Evolutionary conservation across 2,329 filamentous ascomycete species (phyloP).

Genomic region (Chaetomiaceae sp.): DNA sequence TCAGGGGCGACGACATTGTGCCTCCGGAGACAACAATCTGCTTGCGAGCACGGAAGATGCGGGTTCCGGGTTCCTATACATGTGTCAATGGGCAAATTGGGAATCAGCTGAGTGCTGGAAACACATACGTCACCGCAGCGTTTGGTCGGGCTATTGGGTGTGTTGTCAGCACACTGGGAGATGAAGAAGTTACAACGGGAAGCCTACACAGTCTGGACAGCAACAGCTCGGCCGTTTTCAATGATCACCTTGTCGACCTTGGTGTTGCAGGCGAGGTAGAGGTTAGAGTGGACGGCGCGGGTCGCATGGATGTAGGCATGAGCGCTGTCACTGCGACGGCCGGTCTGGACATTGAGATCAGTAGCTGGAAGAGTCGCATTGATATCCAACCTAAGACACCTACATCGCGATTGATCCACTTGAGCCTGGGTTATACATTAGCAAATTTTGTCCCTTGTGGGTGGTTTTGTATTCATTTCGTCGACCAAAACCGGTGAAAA

Average conservation of each 20-base stretch:
- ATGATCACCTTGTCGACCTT: constrained; percentile 75
- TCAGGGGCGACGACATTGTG: constrained; percentile 67
- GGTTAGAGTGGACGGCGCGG: constrained; percentile 62
- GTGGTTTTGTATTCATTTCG: no score
- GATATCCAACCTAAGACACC: constrained; percentile 26
- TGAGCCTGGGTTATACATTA: constrained; percentile 44
- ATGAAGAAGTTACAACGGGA: not conserved
- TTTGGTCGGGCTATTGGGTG: constrained; percentile 4
- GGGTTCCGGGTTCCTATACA: constrained; percentile 33
- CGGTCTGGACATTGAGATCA: constrained; percentile 43
- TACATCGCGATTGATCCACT: constrained; percentile 73
- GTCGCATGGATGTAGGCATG: constrained; percentile 77
- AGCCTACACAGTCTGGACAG: constrained; percentile 57
- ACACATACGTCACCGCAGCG: not conserved
- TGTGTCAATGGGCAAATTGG: not conserved
- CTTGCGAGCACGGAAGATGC: constrained; percentile 64
- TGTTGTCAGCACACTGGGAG: not conserved
- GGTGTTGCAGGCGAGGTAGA: constrained; percentile 70
- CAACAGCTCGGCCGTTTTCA: constrained; percentile 67
- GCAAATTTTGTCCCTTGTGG: not conserved
- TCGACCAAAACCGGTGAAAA: no score
- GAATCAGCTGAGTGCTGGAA: not conserved
- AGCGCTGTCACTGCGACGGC: constrained; percentile 70
- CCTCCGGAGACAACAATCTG: constrained; percentile 70
- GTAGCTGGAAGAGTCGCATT: not conserved